Base-by-base conservation (phyloP, 2,329 filamentous ascomycete genomes). In the Penicillium sp. region DNA sequence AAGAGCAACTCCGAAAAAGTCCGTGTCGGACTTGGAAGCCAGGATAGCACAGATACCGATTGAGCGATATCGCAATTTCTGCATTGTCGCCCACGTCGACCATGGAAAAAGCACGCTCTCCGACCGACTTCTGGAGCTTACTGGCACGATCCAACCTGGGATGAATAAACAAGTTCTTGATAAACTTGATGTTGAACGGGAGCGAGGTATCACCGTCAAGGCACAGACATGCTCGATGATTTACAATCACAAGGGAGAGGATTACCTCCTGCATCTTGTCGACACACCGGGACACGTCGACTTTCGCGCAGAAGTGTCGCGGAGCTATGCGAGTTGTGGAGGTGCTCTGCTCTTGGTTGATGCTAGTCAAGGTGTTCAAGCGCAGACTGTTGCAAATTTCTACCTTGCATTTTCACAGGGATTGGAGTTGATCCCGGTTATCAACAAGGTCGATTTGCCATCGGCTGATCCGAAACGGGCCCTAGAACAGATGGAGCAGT, bases 211-310 rank as follows among this genome's bases (percentile, higher is more conserved):
- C 76, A 99, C 95, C 0, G 95, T 99, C 76, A 99, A 99, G 82
- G 95, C 95, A 59, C 95, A 99, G 82, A 98, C 95, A 61, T 98
- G 95, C 79, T 95, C 90, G 60, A 99, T 99, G 95, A 86, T 99
- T 56, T 97, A 97, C 82, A 92, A 90, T 30, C 84, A 97, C 79
- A 82, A 90, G 19, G 93, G 91, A 17, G 82, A 90, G 35, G 95
- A 99, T 77, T 98, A 98, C 75, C 85, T 99, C 60, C 84, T 99
- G 31, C 95, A 99, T 78, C 85, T 99, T 30, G 93, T 99, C 61
- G 95, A 99, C 77, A 99, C 95, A 0, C 95, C 95, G 0, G 95
- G 95, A 30, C 95, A 99, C 80, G 95, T 99, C 61, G 95, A 99
- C 80, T 99, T 99, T 78, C 87, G 95, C 60, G 95, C 95, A 52